phyloP scores from a whole-genome alignment of 2,329 filamentous ascomycete species.

The Seiridium cupressi region DNA sequence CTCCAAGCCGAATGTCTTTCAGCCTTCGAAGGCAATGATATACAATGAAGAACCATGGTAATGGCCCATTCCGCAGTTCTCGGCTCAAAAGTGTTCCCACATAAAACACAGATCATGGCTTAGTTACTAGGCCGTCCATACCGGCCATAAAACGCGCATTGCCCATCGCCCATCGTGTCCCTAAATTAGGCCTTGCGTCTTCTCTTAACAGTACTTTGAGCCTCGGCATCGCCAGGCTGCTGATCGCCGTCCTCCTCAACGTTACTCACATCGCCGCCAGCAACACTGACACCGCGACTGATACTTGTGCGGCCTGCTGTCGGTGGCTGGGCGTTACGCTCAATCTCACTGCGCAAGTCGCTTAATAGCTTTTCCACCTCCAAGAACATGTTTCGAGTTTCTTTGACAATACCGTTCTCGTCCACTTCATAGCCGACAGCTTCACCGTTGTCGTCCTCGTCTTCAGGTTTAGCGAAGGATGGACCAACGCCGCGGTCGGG shows the following conservation, averaged over 20 bases:
- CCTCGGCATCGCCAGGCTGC: slow-evolving; percentile 38
- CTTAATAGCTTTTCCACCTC: slow-evolving; percentile 79
- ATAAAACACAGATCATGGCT: neutral
- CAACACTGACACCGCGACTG: slow-evolving; percentile 29
- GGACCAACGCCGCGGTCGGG: slow-evolving; percentile 68
- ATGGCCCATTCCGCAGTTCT: neutral
- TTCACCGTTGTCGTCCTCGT: slow-evolving; percentile 35
- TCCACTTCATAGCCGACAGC: slow-evolving; percentile 63
- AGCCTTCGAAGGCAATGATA: neutral
- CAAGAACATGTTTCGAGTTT: slow-evolving; percentile 85
- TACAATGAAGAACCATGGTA: neutral
- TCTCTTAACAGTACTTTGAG: slow-evolving; percentile 19
- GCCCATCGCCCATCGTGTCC: neutral
- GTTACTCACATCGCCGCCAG: slow-evolving; percentile 39
- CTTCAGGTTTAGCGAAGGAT: slow-evolving; percentile 51
- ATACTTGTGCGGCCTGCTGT: slow-evolving; percentile 20
- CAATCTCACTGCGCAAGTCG: slow-evolving; percentile 71
- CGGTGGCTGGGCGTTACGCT: slow-evolving; percentile 38
- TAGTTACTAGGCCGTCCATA: neutral
- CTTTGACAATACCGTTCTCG: slow-evolving; percentile 83
- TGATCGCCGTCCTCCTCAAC: slow-evolving; percentile 49
- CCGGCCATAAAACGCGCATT: neutral
- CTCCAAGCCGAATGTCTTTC: no score
- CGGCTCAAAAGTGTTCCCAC: neutral
- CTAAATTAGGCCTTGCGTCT: slow-evolving; percentile 24